Evolutionary conservation across 139 green algal genomes (phyloP), one percentile per base, ranked within the genome.

Genomic region (Diplosphaera chodatii): DNA sequence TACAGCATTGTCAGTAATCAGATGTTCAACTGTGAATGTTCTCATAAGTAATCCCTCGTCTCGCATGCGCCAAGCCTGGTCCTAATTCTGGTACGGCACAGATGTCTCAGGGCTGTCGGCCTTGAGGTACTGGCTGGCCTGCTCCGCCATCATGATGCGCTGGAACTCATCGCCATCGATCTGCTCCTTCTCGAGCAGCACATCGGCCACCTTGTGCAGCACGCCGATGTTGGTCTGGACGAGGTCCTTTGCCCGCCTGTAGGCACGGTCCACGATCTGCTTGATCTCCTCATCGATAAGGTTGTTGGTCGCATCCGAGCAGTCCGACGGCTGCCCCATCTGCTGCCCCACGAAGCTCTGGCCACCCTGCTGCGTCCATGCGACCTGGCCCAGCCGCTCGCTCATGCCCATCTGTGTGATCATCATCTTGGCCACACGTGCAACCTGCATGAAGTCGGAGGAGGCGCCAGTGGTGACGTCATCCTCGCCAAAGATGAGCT

Each of bases 151-250:
- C 48, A 59, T 59, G 48, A 59, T 59, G 48, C 48, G 48, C 48
- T 59, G 79, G 67, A 97, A 94, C 83, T 98, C 93, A 48, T 98
- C 94, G 21, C 95, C 96, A 78, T 99, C 95, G 59, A 99, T 94
- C 76, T 93, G 96, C 87, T 99, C 96, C 82, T 96, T 95, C 87
- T 99, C 96, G 68, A 99, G 77, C 59, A 99, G 83, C 62, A 97
- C 82, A 3, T 90, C 91, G 1, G 95, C 92, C 20, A 79, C 84
- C 74, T 84, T 84, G 87, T 99, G 95, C 78, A 99, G 82, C 29
- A 98, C 82, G 32, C 90, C 76, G 34, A 99, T 97, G 86, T 99
- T 97, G 63, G 62, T 82, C 68, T 85, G 70, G 40, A 99, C 68
- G 70, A 97, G 77, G 76, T 98, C 96, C 93, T 98, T 99, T 27